These are phyloP conservation scores for Eimeria tenella DNA, from an alignment of 169 alveolate genomes.

Conservation along the genomic window DNA sequence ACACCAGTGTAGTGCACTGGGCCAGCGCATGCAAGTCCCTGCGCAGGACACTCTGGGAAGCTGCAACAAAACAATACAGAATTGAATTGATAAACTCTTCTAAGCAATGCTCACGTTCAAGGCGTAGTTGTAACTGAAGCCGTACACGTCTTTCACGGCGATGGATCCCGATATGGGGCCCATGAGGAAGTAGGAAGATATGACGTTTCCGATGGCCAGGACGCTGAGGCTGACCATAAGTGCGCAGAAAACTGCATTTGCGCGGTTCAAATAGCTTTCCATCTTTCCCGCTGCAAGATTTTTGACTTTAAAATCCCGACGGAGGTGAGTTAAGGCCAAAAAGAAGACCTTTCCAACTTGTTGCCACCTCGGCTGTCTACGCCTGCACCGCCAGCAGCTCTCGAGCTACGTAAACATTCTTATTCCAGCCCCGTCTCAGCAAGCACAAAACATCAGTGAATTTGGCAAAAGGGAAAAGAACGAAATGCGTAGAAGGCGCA, in stretches of 20 bases:
- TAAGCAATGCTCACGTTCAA: constrained; percentile 26
- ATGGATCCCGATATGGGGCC: constrained; percentile 71
- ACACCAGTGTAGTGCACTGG: too few relatives aligned
- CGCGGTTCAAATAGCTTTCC: constrained; percentile 82
- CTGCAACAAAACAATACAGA: too few relatives aligned
- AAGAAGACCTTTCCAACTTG: neutral
- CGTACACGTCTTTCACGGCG: constrained; percentile 76
- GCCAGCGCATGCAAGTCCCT: too few relatives aligned
- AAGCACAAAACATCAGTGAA: too few relatives aligned
- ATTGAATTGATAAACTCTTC: too few relatives aligned
- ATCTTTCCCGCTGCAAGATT: constrained; percentile 44
- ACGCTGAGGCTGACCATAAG: constrained; percentile 77
- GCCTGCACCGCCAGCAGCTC: constrained; percentile 7
- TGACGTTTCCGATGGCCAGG: constrained; percentile 80
- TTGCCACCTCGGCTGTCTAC: constrained; percentile 24
- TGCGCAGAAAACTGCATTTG: constrained; percentile 82
- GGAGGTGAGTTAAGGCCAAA: too few relatives aligned
- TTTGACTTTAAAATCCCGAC: neutral
- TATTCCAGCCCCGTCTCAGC: too few relatives aligned
- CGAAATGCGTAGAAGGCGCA: too few relatives aligned
- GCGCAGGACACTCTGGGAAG: too few relatives aligned
- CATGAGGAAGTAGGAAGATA: constrained; percentile 74
- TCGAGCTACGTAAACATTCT: neutral
- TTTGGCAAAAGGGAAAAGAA: too few relatives aligned
- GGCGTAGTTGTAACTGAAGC: constrained; percentile 79